A percentile compares a stretch with the other conserved stretches of the same genome.
These are phyloP conservation scores for Plasmodium vivax DNA, from an alignment of 169 alveolate genomes.

Conservation along the genomic window DNA sequence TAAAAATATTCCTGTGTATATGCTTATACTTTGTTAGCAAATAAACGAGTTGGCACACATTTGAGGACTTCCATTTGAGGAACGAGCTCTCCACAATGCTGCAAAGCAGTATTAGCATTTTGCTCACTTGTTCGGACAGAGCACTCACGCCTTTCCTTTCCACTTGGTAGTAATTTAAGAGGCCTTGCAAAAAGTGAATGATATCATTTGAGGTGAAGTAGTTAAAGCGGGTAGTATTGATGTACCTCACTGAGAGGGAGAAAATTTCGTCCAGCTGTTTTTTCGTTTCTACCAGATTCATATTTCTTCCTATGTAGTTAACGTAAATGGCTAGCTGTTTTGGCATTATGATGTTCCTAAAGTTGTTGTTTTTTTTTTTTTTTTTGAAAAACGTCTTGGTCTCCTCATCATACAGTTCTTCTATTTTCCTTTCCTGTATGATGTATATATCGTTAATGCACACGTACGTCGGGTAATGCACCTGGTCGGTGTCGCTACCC, in stretches of 20 bases:
- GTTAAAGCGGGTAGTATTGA: constrained; percentile 28
- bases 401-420: constrained; percentile 53
- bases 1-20: constrained; percentile 47
- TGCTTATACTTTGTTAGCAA: constrained; percentile 36
- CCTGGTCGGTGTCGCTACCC: not conserved
- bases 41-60: constrained; percentile 49
- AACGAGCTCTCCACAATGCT: constrained; percentile 22
- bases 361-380: constrained; percentile 25
- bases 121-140: constrained; percentile 2
- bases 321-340: constrained; percentile 46
- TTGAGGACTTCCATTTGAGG: constrained; percentile 38
- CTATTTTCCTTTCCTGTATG: constrained; percentile 16
- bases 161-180: constrained; percentile 23
- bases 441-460: constrained; percentile 58
- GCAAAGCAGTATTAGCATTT: constrained; percentile 17
- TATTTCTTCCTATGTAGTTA: constrained; percentile 70
- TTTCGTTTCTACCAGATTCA: not conserved
- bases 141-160: not conserved
- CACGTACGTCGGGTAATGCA: constrained; percentile 6
- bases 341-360: constrained; percentile 55
- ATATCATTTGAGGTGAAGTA: constrained; percentile 53
- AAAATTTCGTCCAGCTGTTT: constrained; percentile 13
- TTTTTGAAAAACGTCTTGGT: constrained; percentile 42
- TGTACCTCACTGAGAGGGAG: constrained; percentile 13
- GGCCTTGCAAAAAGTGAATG: constrained; percentile 53